Percentiles rank a stretch among this genome's conserved stretches.
Evolutionary conservation across 768 basidiomycete species (phyloP).

Genomic region (Galerina marginata): DNA sequence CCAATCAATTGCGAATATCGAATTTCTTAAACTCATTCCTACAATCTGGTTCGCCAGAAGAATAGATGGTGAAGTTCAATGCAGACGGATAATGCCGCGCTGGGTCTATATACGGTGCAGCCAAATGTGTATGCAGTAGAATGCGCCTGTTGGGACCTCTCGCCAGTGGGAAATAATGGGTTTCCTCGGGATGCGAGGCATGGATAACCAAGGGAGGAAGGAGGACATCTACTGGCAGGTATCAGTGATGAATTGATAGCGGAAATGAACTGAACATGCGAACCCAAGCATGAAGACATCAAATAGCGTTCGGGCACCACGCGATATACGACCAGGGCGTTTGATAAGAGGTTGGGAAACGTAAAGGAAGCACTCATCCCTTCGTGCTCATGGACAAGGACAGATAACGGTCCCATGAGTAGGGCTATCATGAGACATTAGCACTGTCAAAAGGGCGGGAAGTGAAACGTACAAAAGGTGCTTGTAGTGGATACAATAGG

Average conservation of each 20-base stretch:
- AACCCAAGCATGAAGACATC: slow-evolving; percentile 43
- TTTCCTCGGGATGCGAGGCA: slow-evolving; percentile 61
- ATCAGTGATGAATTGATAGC: slow-evolving; percentile 10
- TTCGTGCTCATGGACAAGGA: slow-evolving; percentile 37
- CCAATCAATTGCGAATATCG: slow-evolving; percentile 74
- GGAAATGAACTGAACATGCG: slow-evolving; percentile 6
- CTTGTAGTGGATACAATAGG: slow-evolving; percentile 36
- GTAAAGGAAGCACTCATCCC: slow-evolving; percentile 48
- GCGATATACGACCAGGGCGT: slow-evolving; percentile 70
- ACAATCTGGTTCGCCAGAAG: slow-evolving; percentile 58
- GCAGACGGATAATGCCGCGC: slow-evolving; percentile 33
- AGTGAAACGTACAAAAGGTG: slow-evolving; percentile 49
- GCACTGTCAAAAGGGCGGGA: slow-evolving; percentile 1
- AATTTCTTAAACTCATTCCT: slow-evolving; percentile 42
- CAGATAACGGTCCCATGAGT: slow-evolving; percentile 37
- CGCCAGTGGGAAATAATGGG: slow-evolving; percentile 67
- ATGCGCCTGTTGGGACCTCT: slow-evolving; percentile 40
- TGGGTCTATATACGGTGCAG: slow-evolving; percentile 69
- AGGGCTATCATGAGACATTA: slow-evolving; percentile 40
- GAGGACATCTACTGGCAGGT: slow-evolving; percentile 46
- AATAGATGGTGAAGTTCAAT: slow-evolving; percentile 63
- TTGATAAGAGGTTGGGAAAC: slow-evolving; percentile 62
- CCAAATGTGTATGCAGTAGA: slow-evolving; percentile 71
- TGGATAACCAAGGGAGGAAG: slow-evolving; percentile 74
- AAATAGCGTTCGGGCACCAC: slow-evolving; percentile 40